Evolutionary conservation across 2,329 filamentous ascomycete genomes (phyloP).

Genomic region (Sporothrix inflata): DNA sequence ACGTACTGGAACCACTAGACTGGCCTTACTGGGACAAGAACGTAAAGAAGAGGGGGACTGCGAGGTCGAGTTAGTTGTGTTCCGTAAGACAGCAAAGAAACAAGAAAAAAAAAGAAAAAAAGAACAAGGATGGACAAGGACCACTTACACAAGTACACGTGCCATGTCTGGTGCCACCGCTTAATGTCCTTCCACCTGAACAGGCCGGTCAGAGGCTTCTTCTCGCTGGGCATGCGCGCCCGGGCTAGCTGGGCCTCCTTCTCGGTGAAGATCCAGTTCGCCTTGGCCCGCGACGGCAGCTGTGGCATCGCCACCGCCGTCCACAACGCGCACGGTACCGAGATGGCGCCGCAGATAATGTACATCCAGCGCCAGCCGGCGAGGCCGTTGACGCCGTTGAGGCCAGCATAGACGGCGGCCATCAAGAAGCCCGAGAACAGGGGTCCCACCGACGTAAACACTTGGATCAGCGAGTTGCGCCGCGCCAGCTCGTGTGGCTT

Average conservation of each 20-base stretch:
- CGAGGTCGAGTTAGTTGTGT: slow-evolving; percentile 13
- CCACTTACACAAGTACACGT: slow-evolving; percentile 38
- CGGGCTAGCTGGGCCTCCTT: slow-evolving; percentile 36
- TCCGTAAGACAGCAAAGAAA: neutral
- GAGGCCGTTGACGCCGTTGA: slow-evolving; percentile 35
- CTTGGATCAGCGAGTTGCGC: slow-evolving; percentile 39
- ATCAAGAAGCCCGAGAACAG: slow-evolving; percentile 39
- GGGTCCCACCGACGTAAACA: slow-evolving; percentile 38
- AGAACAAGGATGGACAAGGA: no score
- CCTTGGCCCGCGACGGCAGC: slow-evolving; percentile 36
- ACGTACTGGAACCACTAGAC: slow-evolving; percentile 37
- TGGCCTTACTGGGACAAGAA: slow-evolving; percentile 36
- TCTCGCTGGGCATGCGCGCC: slow-evolving; percentile 36
- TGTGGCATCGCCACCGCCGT: slow-evolving; percentile 38
- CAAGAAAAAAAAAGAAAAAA: neutral
- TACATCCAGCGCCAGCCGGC: slow-evolving; percentile 39
- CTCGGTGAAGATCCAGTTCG: slow-evolving; percentile 39
- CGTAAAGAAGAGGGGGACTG: slow-evolving; percentile 36
- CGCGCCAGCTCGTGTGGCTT: slow-evolving; percentile 40
- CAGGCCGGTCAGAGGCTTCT: slow-evolving; percentile 36
- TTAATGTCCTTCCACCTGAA: slow-evolving; percentile 40
- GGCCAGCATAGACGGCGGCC: slow-evolving; percentile 38
- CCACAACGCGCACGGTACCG: slow-evolving; percentile 37
- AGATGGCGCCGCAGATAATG: slow-evolving; percentile 38
- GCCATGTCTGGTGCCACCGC: slow-evolving; percentile 40